Percentiles rank a stretch among this genome's conserved stretches.
Conservation (phyloP, 305 asterid genomes). For the Fraxinus nigra region DNA sequence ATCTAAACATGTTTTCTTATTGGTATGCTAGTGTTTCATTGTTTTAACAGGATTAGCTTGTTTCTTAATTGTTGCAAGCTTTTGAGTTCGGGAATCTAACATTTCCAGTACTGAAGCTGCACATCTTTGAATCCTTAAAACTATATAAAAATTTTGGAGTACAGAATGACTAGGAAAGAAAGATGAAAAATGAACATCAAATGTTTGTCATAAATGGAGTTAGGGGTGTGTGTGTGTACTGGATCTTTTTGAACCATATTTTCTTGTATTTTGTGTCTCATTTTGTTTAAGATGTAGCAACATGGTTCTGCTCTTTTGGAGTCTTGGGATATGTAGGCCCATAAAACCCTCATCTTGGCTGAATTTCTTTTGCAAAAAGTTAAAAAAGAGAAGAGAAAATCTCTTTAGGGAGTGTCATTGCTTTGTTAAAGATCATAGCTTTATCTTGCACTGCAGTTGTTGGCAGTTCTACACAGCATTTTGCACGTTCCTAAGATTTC, state of each 20-base stretch:
- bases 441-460: background rate
- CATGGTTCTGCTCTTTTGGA: background rate
- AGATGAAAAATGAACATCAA: background rate
- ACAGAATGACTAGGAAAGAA: background rate
- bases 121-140: background rate
- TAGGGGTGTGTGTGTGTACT: background rate
- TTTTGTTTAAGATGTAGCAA: background rate
- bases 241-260: background rate
- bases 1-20: background rate
- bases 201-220: background rate
- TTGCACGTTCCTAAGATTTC: background rate
- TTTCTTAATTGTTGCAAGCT: background rate
- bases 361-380: background rate
- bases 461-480: background rate
- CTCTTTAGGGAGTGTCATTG: background rate
- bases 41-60: background rate
- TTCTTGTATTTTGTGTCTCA: background rate
- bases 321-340: background rate
- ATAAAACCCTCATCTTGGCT: background rate
- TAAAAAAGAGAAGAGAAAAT: background rate
- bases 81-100: background rate
- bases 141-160: background rate
- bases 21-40: background rate
- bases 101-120: background rate
- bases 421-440: background rate